phyloP scores from a whole-genome alignment of 257 asterid genomes.

The Handroanthus guayacan region DNA sequence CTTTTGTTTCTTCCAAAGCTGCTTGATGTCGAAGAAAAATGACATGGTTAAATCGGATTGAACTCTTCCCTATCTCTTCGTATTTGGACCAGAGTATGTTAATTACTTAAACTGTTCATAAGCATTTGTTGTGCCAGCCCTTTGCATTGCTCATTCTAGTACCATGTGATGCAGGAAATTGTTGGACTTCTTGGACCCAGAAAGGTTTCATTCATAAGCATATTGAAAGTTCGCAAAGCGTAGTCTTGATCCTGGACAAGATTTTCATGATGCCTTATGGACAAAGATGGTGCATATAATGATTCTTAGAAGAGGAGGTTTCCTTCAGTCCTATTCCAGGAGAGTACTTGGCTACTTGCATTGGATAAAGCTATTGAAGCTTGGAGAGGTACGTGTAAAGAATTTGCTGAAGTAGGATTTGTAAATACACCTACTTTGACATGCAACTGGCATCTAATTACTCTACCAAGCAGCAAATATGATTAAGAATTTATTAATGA shows the following conservation, averaged over 20 bases:
- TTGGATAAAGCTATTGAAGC: constrained; percentile 12
- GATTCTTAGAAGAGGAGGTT: not conserved
- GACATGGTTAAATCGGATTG: constrained; percentile 14
- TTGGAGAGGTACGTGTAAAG: constrained; percentile 15
- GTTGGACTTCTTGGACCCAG: constrained; percentile 25
- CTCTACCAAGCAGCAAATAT: not conserved
- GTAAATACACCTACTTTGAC: not conserved
- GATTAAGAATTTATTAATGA: not conserved
- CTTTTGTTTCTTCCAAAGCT: constrained; percentile 24
- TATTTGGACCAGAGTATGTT: constrained; percentile 29
- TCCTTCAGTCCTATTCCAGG: not conserved
- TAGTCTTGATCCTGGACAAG: constrained; percentile 13
- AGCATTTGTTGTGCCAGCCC: constrained; percentile 9
- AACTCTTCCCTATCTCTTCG: not conserved
- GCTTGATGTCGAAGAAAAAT: constrained; percentile 30
- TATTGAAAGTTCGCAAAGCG: not conserved
- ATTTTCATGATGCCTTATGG: constrained; percentile 10
- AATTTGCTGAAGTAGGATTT: not conserved
- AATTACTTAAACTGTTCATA: constrained; percentile 6
- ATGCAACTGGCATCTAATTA: not conserved
- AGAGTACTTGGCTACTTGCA: not conserved
- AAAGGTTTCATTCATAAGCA: constrained; percentile 9
- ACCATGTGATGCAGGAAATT: constrained; percentile 34
- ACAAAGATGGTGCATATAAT: not conserved
- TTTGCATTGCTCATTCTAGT: constrained; percentile 23